A percentile compares a stretch with the other conserved stretches of the same genome.
Conservation (phyloP, 805 yeast species). For the Tetrapisispora nanseiensis region DNA sequence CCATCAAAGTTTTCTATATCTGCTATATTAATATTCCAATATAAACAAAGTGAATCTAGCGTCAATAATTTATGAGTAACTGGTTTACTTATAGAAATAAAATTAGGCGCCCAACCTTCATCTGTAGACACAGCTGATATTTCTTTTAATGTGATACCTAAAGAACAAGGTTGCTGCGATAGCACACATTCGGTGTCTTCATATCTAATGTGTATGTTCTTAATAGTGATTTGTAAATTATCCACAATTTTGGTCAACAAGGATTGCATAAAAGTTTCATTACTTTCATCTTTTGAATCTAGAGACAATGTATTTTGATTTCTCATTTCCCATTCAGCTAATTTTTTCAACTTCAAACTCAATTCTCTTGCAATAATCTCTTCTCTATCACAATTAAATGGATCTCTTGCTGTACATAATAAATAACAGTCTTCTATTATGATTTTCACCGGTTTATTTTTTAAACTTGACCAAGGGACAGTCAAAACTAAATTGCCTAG, state of each 20-base stretch:
- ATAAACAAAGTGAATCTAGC: conserved; percentile 62
- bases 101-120: conserved; percentile 73
- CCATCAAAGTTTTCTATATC: conserved; percentile 28
- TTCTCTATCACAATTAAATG: conserved; percentile 49
- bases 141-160: conserved; percentile 78
- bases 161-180: conserved; percentile 64
- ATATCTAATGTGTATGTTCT: conserved; percentile 83
- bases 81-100: conserved; percentile 58
- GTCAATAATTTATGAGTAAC: conserved; percentile 70
- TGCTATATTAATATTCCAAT: conserved; percentile 67
- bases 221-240: conserved; percentile 82
- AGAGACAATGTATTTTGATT: conserved; percentile 36
- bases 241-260: conserved; percentile 84
- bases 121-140: conserved; percentile 88
- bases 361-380: conserved; percentile 55
- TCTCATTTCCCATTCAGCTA: conserved; percentile 51
- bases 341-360: conserved; percentile 51
- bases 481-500: conserved; percentile 81
- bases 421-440: conserved; percentile 78
- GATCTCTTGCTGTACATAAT: conserved; percentile 64
- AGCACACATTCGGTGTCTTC: conserved; percentile 67
- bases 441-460: conserved; percentile 84
- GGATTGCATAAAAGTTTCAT: conserved; percentile 79
- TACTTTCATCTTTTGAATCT: conserved; percentile 35
- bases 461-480: conserved; percentile 94